Base-by-base conservation (phyloP, 352 stramenopile species). In the Phytophthora kernoviae region DNA sequence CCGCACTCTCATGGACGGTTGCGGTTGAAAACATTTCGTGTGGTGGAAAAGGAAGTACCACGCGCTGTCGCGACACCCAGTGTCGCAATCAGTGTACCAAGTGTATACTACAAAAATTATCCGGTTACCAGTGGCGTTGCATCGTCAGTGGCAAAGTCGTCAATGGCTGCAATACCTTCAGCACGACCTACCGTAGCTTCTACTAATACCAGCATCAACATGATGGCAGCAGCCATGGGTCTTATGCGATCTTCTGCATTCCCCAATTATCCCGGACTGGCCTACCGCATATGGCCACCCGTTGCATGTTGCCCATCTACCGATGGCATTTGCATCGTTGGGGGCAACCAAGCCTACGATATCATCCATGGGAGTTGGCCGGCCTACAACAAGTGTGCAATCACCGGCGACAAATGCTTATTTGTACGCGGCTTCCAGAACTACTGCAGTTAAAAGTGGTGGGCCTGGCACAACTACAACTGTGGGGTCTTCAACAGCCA, bases 1-100 rank as follows among this genome's bases (percentile, higher is more conserved):
- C 77, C 83, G 4, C 83, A 93, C 55, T 55, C 59, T 1, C 83
- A 93, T 39, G 75, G 81, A 11, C 60, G 59, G 12, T 5, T 88
- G 26, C 69, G 63, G 14, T 47, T 91, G 18, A 61, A 62, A 39
- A 88, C 81, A 7, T 83, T 68, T 53, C 53, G 53, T 21, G 54
- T 72, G 4, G 15, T 73, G 36, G 59, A 73, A 18, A 73, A 69
- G 15, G 64, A 73, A 52, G 41, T 69, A 8, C 49, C 58, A 15
- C 46, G 41, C 15, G 18, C 22, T 51, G 8, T 27, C 18, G 57
- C 39, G 15, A 22, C 17, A 10, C 21, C 22, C 33, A 55, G 7
- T 40, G 43, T 49, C 22, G 33, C 49, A 8, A 58, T 17, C 33
- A 55, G 7, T 40, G 43, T 49, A 22, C 34, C 49, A 8, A 58